phyloP scores from a whole-genome alignment of 148 eudicot species.

The Silene latifolia region DNA sequence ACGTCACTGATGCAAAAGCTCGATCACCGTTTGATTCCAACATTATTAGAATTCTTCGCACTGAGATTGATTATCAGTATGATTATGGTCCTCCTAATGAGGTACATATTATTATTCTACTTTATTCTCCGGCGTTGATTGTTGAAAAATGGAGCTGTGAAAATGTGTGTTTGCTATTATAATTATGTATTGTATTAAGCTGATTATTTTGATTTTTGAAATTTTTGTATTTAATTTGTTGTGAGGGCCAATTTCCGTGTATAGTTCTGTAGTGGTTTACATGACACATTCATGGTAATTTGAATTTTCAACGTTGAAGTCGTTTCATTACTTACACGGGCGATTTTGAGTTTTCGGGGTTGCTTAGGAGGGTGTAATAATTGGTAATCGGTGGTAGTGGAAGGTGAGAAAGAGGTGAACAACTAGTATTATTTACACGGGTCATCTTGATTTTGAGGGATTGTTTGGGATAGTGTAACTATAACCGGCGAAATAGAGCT shows the following conservation, averaged over 20 bases:
- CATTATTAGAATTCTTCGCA: constrained; percentile 38
- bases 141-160: not conserved
- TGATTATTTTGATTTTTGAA: not conserved
- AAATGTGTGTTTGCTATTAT: not conserved
- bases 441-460: too few relatives aligned
- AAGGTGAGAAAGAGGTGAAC: too few relatives aligned
- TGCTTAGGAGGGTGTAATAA: too few relatives aligned
- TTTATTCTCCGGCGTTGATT: not conserved
- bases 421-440: too few relatives aligned
- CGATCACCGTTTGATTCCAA: constrained; percentile 42
- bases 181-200: not conserved
- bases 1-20: constrained; percentile 12
- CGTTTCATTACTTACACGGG: too few relatives aligned
- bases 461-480: too few relatives aligned
- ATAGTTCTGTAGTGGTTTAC: too few relatives aligned
- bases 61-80: constrained; percentile 36
- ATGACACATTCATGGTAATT: too few relatives aligned
- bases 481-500: too few relatives aligned
- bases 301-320: too few relatives aligned
- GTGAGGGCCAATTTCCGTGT: not conserved
- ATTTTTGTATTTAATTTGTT: not conserved
- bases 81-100: constrained; percentile 38
- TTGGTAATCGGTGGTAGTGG: too few relatives aligned
- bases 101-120: constrained; percentile 10
- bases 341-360: too few relatives aligned